Conservation (phyloP, 2,329 filamentous ascomycete species). For the Neonectria ditissima region DNA sequence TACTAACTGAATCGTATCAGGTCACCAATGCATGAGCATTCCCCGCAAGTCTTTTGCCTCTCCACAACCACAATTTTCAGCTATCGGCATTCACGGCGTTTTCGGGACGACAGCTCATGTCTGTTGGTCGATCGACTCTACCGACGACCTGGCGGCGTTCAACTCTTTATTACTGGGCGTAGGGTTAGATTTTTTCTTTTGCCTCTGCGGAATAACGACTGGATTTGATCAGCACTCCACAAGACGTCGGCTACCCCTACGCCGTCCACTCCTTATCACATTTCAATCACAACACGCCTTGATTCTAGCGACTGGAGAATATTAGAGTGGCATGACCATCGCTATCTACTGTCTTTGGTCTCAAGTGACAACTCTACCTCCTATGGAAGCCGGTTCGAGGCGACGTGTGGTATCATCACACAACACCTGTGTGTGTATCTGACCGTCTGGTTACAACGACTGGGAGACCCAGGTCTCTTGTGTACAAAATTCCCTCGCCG, state of each 20-base stretch:
- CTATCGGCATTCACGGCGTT: constrained; percentile 58
- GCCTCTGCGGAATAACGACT: constrained; percentile 47
- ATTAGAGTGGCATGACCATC: constrained; percentile 33
- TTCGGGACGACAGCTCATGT: constrained; percentile 54
- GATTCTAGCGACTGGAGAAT: constrained; percentile 44
- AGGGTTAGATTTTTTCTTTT: constrained; percentile 51
- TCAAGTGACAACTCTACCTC: constrained; percentile 9
- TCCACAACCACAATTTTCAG: constrained; percentile 34
- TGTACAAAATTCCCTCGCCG: constrained; percentile 39
- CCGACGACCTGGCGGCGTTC: constrained; percentile 53
- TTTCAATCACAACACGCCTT: constrained; percentile 40
- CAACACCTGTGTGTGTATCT: constrained; percentile 38
- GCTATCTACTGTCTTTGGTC: constrained; percentile 25
- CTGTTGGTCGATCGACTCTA: constrained; percentile 49
- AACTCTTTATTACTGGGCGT: constrained; percentile 50
- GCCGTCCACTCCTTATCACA: constrained; percentile 55
- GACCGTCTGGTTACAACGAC: constrained; percentile 39
- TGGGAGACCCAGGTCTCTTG: constrained; percentile 38
- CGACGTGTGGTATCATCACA: constrained; percentile 24
- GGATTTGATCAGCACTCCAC: constrained; percentile 46
- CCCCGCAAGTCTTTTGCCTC: constrained; percentile 30
- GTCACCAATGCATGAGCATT: constrained; percentile 69
- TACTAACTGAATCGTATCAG: constrained; percentile 48
- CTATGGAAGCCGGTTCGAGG: constrained; percentile 19
- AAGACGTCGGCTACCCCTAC: constrained; percentile 47